These are phyloP conservation scores for Claviceps quebecensis DNA, from an alignment of 2,329 filamentous ascomycete species.

Conservation along the genomic window DNA sequence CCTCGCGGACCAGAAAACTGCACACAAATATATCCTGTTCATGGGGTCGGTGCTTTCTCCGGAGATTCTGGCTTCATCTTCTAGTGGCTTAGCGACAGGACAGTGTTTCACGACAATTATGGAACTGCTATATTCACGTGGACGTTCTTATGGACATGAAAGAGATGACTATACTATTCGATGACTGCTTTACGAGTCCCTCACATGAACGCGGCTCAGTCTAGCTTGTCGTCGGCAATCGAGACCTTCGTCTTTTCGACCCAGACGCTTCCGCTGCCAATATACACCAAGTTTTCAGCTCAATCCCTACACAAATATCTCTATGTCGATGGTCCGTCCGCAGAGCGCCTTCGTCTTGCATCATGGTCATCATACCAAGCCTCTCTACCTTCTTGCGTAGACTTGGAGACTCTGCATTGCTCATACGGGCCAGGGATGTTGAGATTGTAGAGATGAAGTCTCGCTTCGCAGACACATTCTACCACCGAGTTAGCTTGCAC, in stretches of 20 bases:
- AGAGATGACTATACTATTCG: background rate
- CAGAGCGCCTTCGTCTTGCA: background rate
- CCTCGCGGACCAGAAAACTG: too few species aligned
- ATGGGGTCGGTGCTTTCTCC: too few species aligned
- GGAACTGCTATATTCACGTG: background rate
- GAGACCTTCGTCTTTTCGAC: background rate
- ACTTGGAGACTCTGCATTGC: slow-evolving; percentile 19
- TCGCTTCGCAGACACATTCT: slow-evolving; percentile 16
- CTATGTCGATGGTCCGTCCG: background rate
- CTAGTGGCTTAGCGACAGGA: too few species aligned
- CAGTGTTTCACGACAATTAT: too few species aligned
- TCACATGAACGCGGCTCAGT: background rate
- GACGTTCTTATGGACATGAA: background rate
- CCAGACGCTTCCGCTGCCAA: slow-evolving; percentile 9
- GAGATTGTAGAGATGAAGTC: slow-evolving; percentile 16
- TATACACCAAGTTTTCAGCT: slow-evolving; percentile 13
- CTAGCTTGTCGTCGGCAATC: background rate
- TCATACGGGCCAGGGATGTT: slow-evolving; percentile 19
- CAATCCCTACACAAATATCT: slow-evolving; percentile 5
- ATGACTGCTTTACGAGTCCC: background rate
- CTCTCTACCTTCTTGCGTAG: slow-evolving; percentile 16
- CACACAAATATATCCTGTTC: too few species aligned
- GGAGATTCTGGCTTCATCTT: too few species aligned
- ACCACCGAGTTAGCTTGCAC: slow-evolving; percentile 2
- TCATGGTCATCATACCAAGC: background rate